Evolutionary conservation across 106 monocot genomes (phyloP), one percentile per base, ranked within the genome.

Genomic region (Xerophyta viscosa): DNA sequence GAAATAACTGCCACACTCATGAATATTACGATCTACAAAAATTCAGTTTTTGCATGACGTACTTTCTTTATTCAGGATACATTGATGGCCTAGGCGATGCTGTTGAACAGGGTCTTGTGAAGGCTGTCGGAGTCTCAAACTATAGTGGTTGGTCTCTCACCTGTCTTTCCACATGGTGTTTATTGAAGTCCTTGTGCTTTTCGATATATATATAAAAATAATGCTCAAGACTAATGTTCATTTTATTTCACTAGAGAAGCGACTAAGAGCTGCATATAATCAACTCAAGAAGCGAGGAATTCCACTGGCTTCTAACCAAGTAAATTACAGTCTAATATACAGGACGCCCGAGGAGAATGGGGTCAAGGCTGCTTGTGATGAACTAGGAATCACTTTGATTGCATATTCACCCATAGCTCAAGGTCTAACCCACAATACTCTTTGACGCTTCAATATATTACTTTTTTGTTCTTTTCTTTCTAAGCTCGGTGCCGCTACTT

Each of bases 41-140:
- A 36, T 36, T 11, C 33, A 6, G 33, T 36, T 36, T 11, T 36
- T 36, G 5, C 7, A 36, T 36, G 33, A 36, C 33, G 11, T 36
- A 36, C 11, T 36, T 5, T 36, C 43, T 17, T 44, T 44, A 17
- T 64, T 31, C 37, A 98, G 98, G 90, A 45, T 98, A 98, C 51
- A 78, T 98, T 36, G 90, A 98, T 79, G 98, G 98, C 36, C 82
- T 98, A 54, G 98, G 82, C 50, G 98, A 98, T 80, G 98, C 98
- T 61, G 82, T 86, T 48, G 89, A 98, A 57, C 62, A 86, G 53
- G 98, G 98, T 5, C 82, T 98, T 39, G 90, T 98, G 29, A 98
- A 98, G 60, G 85, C 98, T 51, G 90, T 98, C 36, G 98, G 98
- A 8, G 98, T 98, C 46, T 98, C 98, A 60, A 98, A 98, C 36